These are phyloP conservation scores for Penicillium aurantiogriseum DNA, from an alignment of 2,329 filamentous ascomycete genomes.

Conservation along the genomic window DNA sequence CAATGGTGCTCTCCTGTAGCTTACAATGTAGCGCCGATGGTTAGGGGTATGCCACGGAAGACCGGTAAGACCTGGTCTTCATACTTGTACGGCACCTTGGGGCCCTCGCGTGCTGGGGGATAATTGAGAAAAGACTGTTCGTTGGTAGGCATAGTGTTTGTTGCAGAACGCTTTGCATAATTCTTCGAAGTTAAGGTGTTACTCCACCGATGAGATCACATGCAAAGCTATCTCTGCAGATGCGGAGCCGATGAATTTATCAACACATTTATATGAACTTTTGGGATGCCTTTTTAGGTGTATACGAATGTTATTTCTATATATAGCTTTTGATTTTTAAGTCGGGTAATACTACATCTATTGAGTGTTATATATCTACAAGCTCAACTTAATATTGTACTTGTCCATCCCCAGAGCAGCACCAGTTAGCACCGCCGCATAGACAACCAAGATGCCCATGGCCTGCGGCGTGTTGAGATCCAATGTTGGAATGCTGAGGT, in stretches of 20 bases:
- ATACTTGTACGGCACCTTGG: slow-evolving; percentile 46
- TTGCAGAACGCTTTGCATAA: not conserved
- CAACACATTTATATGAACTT: not conserved
- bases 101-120: slow-evolving; percentile 41
- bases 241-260: not conserved
- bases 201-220: slow-evolving; percentile 8
- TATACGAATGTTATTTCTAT: too few species aligned
- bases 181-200: not conserved
- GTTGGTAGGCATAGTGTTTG: slow-evolving; percentile 20
- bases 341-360: not conserved
- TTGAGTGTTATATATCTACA: slow-evolving; percentile 17
- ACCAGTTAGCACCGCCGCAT: slow-evolving; percentile 65
- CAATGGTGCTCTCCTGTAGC: slow-evolving; percentile 24
- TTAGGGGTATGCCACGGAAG: slow-evolving; percentile 64
- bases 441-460: slow-evolving; percentile 72
- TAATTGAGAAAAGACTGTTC: slow-evolving; percentile 35
- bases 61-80: slow-evolving; percentile 65
- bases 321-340: not conserved
- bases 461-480: slow-evolving; percentile 63
- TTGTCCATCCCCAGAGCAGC: slow-evolving; percentile 55
- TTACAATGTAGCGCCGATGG: slow-evolving; percentile 62
- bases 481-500: slow-evolving; percentile 80
- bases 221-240: not conserved
- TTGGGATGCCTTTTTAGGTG: too few species aligned
- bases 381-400: slow-evolving; percentile 36